These are phyloP conservation scores for Acanthamoeba lenticulata DNA, from an alignment of 208 protist genomes.

Conservation along the genomic window DNA sequence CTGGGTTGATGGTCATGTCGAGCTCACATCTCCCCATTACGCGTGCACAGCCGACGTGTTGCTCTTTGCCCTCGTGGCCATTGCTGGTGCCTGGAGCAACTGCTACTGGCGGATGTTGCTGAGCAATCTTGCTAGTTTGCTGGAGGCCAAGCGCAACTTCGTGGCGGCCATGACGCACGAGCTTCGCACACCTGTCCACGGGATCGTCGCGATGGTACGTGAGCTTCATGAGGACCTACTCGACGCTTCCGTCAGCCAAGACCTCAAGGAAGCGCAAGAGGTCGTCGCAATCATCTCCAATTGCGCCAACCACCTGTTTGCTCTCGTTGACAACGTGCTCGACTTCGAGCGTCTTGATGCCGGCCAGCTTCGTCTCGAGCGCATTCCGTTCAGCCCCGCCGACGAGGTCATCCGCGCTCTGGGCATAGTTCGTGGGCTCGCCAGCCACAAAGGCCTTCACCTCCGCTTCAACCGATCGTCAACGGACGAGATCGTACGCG, in stretches of 20 bases:
- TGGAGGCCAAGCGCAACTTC: too few species aligned
- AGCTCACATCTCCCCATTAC: not conserved
- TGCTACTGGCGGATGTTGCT: too few species aligned
- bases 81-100: too few species aligned
- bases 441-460: not conserved
- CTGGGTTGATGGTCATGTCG: too few species aligned
- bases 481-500: not conserved
- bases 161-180: not conserved
- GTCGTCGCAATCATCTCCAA: not conserved
- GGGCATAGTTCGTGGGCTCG: not conserved
- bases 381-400: not conserved
- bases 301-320: not conserved
- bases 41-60: too few species aligned
- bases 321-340: not conserved
- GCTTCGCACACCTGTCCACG: conserved; percentile 3
- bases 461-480: not conserved
- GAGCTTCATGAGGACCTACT: not conserved
- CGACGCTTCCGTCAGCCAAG: too few species aligned
- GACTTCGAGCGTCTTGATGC: not conserved
- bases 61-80: too few species aligned
- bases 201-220: not conserved
- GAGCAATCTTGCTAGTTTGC: too few species aligned
- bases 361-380: not conserved
- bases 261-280: not conserved
- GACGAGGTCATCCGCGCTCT: not conserved